Evolutionary conservation across 805 yeast species (phyloP).

Genomic region (Yarrowia hollandica): DNA sequence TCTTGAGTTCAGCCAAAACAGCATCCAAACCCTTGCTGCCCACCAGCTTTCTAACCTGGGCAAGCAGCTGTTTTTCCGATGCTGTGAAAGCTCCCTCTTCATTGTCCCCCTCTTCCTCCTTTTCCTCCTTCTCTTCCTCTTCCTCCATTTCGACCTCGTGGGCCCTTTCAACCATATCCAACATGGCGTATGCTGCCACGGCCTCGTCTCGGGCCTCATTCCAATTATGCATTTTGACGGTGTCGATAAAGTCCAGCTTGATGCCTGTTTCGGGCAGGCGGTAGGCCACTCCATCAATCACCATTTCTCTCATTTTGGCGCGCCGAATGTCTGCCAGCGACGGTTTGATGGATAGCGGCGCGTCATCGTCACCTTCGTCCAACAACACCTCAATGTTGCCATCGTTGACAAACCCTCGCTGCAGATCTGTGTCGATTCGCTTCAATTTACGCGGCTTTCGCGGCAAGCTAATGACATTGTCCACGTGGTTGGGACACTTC

Average conservation of each 20-base stretch:
- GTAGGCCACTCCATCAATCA: slow-evolving; percentile 52
- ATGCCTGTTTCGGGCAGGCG: slow-evolving; percentile 68
- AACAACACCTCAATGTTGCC: slow-evolving; percentile 58
- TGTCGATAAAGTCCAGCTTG: slow-evolving; percentile 64
- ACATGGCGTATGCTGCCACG: slow-evolving; percentile 26
- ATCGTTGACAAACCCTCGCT: slow-evolving; percentile 53
- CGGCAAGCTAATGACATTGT: slow-evolving; percentile 36
- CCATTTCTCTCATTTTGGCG: slow-evolving; percentile 22
- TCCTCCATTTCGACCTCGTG: background rate
- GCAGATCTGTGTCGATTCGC: slow-evolving; percentile 55
- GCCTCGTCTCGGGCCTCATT: slow-evolving; percentile 41
- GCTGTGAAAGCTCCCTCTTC: background rate
- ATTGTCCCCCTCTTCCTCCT: background rate
- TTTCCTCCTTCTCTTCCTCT: background rate
- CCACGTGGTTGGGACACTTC: slow-evolving; percentile 89
- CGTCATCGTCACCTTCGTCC: slow-evolving; percentile 45
- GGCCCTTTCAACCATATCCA: slow-evolving; percentile 13
- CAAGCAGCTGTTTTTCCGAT: background rate
- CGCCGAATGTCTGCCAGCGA: slow-evolving; percentile 15
- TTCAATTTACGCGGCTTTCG: slow-evolving; percentile 50
- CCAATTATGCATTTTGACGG: slow-evolving; percentile 44
- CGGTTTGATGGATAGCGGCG: slow-evolving; percentile 2
- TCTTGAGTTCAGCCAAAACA: background rate
- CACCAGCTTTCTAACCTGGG: background rate
- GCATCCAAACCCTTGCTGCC: slow-evolving; percentile 13